phyloP scores from a whole-genome alignment of 225 moss, liverwort and hornwort genomes.

The Physcomitrellopsis africana region DNA sequence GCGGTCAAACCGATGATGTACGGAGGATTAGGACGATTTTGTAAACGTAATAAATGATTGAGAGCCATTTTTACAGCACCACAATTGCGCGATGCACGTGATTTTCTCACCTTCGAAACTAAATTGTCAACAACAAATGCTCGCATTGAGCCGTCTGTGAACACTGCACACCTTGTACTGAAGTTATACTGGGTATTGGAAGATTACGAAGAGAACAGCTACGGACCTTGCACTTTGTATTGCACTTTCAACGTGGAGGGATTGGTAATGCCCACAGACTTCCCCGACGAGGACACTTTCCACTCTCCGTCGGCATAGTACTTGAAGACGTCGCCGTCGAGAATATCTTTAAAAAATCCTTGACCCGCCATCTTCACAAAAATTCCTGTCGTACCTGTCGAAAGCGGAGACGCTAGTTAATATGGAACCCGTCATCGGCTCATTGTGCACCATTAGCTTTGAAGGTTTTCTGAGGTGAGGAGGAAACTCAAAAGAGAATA shows the following conservation, averaged over 20 bases:
- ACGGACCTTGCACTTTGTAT: slow-evolving; percentile 90
- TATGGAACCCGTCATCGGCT: not conserved
- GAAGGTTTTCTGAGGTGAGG: not conserved
- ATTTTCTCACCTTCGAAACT: too few relatives aligned
- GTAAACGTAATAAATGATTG: not conserved
- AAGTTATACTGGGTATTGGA: too few relatives aligned
- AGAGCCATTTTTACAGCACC: not conserved
- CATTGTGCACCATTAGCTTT: not conserved
- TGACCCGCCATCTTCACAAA: slow-evolving; percentile 62
- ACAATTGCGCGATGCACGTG: too few relatives aligned
- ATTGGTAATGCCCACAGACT: slow-evolving; percentile 70
- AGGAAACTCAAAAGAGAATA: too few relatives aligned
- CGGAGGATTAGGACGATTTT: not conserved
- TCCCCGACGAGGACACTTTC: slow-evolving; percentile 74
- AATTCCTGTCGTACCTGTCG: slow-evolving; percentile 28
- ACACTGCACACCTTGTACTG: too few relatives aligned
- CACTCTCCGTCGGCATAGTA: slow-evolving; percentile 89
- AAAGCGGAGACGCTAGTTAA: not conserved
- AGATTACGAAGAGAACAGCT: not conserved
- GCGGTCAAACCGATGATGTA: not conserved
- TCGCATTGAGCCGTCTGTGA: too few relatives aligned
- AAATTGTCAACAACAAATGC: too few relatives aligned
- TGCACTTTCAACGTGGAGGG: slow-evolving; percentile 82
- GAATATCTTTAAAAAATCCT: slow-evolving; percentile 75
- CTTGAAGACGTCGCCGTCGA: slow-evolving; percentile 79